Evolutionary conservation across 768 basidiomycete genomes (phyloP), one percentile per base, ranked within the genome.

Genomic region (Trametes maxima): DNA sequence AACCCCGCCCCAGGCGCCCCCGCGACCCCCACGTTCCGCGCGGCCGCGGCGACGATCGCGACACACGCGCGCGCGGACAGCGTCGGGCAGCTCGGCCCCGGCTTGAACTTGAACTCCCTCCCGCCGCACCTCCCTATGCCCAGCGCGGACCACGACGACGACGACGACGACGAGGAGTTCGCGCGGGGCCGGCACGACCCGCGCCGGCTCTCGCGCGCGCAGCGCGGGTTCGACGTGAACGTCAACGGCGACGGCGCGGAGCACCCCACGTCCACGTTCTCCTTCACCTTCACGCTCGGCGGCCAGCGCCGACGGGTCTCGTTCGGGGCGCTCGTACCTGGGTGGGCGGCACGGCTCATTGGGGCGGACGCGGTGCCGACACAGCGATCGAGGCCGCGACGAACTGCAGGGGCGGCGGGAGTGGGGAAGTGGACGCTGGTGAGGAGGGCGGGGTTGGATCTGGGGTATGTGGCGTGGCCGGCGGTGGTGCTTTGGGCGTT

Each of bases 301-400:
- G 85, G 85, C 0, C 77, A 83, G 28, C 76, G 83, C 17, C 78
- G 86, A 61, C 80, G 83, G n/a, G 68, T 89, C 60, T 77, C 79
- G 17, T 19, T 88, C 24, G 54, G 48, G n/a, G 14, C 62, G 19
- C 63, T 58, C 14, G 40, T 65, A 17, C 35, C 54, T 25, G 16
- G 44, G n/a, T 45, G 58, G 60, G 48, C 40, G 14, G 71, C 74
- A 5, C 57, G 79, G 7, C 8, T 28, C n/a, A 19, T 5, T 49
- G 42, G 52, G 17, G 52, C 17, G 39, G 39, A 22, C n/a, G 40
- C 33, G 49, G 28, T 28, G 40, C 19, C 28, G 57, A 5, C 47
- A 28, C 25, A 39, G 50, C 14, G 36, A 5, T n/a, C n/a, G n/a
- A n/a, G n/a, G n/a, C n/a, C n/a, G n/a, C n/a, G n/a, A n/a, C n/a